Evolutionary conservation across 345 rosid species (phyloP), one percentile per base, ranked within the genome.

Genomic region (Euphorbia peplus): DNA sequence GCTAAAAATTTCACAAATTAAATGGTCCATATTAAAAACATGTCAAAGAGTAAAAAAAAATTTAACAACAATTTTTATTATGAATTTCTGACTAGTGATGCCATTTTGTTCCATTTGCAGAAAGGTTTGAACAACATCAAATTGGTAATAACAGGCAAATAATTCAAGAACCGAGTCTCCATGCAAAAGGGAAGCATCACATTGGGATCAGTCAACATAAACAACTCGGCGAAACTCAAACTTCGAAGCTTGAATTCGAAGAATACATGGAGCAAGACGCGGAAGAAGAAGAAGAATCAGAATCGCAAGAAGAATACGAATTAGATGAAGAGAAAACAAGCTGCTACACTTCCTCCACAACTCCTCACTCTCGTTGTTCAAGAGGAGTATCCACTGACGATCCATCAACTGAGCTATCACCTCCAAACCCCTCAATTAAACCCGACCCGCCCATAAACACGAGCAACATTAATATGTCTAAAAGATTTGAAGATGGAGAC

Each of bases 301-400:
- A 81, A 75, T 70, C 79, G 8, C 85, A 78, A 66, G 96, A 85
- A 72, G 86, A 82, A 50, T 83, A 72, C 1, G 85, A 82, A n/a
- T n/a, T n/a, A 56, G 86, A 84, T n/a, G 97, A 92, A 56, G 92
- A 85, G 80, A 89, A 93, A 74, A 84, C 88, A 22, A 87, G 87
- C 79, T 86, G 87, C 78, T 86, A 82, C 72, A 86, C 97, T 13
- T 84, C 89, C 72, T 90, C 98, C 55, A 88, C 97, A 15, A 88
- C 98, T 0, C 91, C 98, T 0, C 91, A 80, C 24, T 93, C 98
- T 73, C 93, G 86, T 55, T 88, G 90, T 73, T 92, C 96, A 0
- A 78, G 87, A 55, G 96, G 98, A 0, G 86, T 90, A 12, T 87
- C 92, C 5, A 90, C 97, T 0, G 93, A 92, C 16, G 90, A 90